Evolutionary conservation across 805 yeast species (phyloP).

Genomic region (Saccharomyces paradoxus): DNA sequence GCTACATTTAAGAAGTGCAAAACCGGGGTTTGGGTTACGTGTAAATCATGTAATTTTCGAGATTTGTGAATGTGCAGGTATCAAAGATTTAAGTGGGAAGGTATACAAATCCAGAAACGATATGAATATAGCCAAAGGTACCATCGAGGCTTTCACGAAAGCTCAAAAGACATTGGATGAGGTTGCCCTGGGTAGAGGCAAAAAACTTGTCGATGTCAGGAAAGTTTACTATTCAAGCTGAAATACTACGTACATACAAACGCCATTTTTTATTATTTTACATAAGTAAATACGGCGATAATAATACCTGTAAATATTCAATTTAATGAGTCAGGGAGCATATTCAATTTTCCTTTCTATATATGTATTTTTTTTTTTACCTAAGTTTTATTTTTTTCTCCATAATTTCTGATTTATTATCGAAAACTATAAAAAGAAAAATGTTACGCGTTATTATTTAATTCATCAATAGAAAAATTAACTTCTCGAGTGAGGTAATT

Average conservation of each 20-base stretch:
- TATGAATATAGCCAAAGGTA: constrained; percentile 88
- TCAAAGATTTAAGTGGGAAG: constrained; percentile 86
- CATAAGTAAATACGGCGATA: neutral
- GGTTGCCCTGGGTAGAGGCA: constrained; percentile 85
- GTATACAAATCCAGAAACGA: constrained; percentile 87
- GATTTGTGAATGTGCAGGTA: constrained; percentile 88
- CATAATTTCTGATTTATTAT: neutral
- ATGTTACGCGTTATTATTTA: neutral
- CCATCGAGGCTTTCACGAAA: constrained; percentile 67
- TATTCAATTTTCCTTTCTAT: neutral
- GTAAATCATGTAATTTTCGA: constrained; percentile 86
- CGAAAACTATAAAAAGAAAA: neutral
- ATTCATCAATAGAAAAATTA: neutral
- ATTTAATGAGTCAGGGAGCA: neutral
- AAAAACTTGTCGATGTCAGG: constrained; percentile 87
- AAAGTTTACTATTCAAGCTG: constrained; percentile 67
- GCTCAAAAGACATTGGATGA: constrained; percentile 79
- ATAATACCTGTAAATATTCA: neutral
- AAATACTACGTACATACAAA: constrained; percentile 16
- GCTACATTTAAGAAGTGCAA: constrained; percentile 73
- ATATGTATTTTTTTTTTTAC: neutral
- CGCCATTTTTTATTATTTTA: neutral
- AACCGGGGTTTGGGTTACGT: constrained; percentile 88
- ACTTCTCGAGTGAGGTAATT: neutral
- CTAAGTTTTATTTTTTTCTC: neutral